These are phyloP conservation scores for Albifimbria verrucaria DNA, from an alignment of 2,329 filamentous ascomycete species.

Conservation along the genomic window DNA sequence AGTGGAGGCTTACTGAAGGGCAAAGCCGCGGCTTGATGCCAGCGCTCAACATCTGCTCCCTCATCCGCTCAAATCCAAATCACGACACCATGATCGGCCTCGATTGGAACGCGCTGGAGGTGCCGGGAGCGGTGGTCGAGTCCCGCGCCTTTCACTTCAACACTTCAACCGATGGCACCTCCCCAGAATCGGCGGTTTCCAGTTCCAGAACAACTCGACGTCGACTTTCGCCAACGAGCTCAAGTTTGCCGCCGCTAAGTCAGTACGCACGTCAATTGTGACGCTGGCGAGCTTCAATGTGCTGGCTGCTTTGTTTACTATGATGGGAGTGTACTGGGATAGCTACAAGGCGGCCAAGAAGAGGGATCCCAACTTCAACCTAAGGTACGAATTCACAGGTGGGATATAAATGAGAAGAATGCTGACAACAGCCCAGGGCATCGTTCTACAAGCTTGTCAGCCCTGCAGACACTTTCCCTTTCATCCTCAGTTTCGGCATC, in stretches of 20 bases:
- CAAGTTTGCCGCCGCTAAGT: constrained; percentile 51
- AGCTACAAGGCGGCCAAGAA: constrained; percentile 45
- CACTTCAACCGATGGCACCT: background rate
- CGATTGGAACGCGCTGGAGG: background rate
- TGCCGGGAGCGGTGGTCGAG: background rate
- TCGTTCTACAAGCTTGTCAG: constrained; percentile 41
- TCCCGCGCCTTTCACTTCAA: background rate
- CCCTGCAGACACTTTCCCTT: constrained; percentile 49
- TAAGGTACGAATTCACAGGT: constrained; percentile 32
- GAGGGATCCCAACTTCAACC: constrained; percentile 34
- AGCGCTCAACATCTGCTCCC: background rate
- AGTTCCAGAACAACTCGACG: constrained; percentile 37
- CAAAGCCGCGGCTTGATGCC: background rate
- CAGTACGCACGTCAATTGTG: constrained; percentile 58
- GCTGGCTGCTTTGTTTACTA: constrained; percentile 53
- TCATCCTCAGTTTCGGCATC: constrained; percentile 56
- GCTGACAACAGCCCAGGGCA: constrained; percentile 21
- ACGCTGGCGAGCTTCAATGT: constrained; percentile 61
- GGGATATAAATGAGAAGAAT: background rate
- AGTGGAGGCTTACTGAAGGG: background rate
- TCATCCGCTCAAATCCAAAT: background rate
- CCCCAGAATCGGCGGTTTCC: constrained; percentile 18
- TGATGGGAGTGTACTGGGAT: constrained; percentile 54
- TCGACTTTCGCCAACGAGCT: constrained; percentile 48
- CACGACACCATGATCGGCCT: background rate